Percentiles rank a stretch among this genome's conserved stretches.
Conservation (phyloP, 1,284 basidiomycete species). For the Gymnopus androsaceus region DNA sequence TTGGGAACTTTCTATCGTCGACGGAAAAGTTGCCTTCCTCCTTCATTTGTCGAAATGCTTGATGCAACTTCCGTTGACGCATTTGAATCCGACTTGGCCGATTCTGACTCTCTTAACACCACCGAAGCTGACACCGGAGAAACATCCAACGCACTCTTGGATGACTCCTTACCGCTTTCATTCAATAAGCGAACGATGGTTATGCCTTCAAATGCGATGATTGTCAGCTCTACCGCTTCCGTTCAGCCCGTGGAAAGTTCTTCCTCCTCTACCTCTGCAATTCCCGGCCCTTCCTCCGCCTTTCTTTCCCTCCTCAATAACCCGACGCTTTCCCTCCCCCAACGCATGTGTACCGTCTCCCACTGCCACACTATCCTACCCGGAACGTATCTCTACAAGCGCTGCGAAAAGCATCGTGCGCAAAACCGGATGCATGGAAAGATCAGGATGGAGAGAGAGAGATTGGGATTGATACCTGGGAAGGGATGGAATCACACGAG, state of each 20-base stretch:
- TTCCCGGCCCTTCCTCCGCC: background rate
- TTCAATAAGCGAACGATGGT: background rate
- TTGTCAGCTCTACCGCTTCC: background rate
- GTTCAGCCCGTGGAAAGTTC: no score
- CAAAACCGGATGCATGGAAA: conserved; percentile 57
- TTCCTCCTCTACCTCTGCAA: no score
- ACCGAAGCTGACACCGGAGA: background rate
- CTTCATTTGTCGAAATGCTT: conserved; percentile 13
- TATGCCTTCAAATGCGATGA: background rate
- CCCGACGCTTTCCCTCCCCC: conserved; percentile 27
- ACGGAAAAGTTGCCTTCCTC: conserved; percentile 30
- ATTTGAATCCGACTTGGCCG: no score
- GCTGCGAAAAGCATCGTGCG: conserved; percentile 55
- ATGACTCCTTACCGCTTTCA: background rate
- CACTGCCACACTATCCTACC: conserved; percentile 56
- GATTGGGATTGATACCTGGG: conserved; percentile 36
- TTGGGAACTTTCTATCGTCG: conserved; percentile 39
- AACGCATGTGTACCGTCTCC: conserved; percentile 58
- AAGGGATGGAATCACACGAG: conserved; percentile 13
- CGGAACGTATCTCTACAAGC: conserved; percentile 47
- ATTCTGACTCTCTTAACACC: background rate
- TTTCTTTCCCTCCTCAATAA: no score
- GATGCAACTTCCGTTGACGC: background rate
- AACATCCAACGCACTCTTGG: no score
- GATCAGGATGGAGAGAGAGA: conserved; percentile 51